phyloP scores from a whole-genome alignment of 2,329 filamentous ascomycete species.

The Fusarium nelsonii region DNA sequence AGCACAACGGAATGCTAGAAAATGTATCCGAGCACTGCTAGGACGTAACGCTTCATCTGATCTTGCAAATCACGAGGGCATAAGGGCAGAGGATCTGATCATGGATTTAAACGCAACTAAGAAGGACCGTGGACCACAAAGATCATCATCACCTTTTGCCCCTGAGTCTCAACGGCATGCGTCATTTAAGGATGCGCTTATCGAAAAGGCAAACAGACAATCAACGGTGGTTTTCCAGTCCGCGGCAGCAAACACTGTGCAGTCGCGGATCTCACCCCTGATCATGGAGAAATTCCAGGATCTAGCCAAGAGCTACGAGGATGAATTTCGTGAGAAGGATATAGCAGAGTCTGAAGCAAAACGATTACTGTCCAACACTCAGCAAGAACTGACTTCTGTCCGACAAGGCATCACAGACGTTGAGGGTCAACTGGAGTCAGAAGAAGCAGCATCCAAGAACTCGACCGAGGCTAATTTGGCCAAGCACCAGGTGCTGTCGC shows the following conservation, averaged over 20 bases:
- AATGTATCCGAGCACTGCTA: constrained; percentile 85
- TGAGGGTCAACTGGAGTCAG: constrained; percentile 66
- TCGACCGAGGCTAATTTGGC: constrained; percentile 63
- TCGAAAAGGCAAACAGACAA: constrained; percentile 59
- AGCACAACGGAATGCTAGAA: constrained; percentile 86
- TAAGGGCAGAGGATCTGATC: constrained; percentile 88
- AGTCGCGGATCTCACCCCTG: constrained; percentile 75
- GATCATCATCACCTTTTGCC: constrained; percentile 81
- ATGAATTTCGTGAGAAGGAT: constrained; percentile 80
- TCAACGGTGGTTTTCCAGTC: constrained; percentile 64
- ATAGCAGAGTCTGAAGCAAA: constrained; percentile 76
- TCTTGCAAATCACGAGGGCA: constrained; percentile 82
- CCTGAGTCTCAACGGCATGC: constrained; percentile 70
- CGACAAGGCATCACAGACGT: constrained; percentile 71
- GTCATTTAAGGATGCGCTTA: constrained; percentile 64
- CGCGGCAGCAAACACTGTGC: constrained; percentile 76
- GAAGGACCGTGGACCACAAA: constrained; percentile 75
- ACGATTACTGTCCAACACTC: constrained; percentile 73
- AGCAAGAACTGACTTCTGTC: constrained; percentile 73
- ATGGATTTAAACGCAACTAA: constrained; percentile 77
- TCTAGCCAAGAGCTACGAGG: constrained; percentile 77
- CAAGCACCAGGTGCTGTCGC: constrained; percentile 62
- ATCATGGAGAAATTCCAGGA: constrained; percentile 80
- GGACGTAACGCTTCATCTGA: constrained; percentile 85
- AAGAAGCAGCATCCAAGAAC: constrained; percentile 64